Evolutionary conservation across 345 rosid species (phyloP), one percentile per base, ranked within the genome.

Genomic region (Orychophragmus violaceus): DNA sequence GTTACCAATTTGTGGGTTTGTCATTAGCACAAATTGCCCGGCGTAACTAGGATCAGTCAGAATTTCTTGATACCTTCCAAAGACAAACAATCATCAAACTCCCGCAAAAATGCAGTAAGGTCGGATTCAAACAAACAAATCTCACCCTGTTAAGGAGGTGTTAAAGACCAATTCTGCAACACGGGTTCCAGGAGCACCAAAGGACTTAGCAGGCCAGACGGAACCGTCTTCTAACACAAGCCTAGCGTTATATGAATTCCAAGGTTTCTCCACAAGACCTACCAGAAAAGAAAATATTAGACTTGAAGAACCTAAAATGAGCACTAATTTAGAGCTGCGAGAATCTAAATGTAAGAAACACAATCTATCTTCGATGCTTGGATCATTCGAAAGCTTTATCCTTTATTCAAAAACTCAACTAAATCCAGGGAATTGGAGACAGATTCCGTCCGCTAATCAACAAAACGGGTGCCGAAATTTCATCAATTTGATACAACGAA

Each of bases 1-100:
- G 75, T 95, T 91, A 76, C 99, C 98, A 66, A 71, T 95, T 69
- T 89, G 98, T 3, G 98, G 99, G 78, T 87, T 89, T 30, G 99
- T 95, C 99, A 89, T 95, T 67, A 95, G 63, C 68, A 91, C 99
- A 84, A 91, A 95, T 77, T 95, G 98, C 3, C 96, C 96, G 0
- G 95, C 95, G 62, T 91, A 91, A 77, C 99, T 95, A 33, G 98
- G 99, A 71, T 91, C 99, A 9, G 96, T 91, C 1, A 95, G 87
- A 75, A 95, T 95, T 77, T 95, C 99, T 78, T 91, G 99, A 82
- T 95, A 95, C 80, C 96, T 95, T 80, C 19, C 14, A 23, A 59
- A 42, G 35, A 41, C 12, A 41, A 77, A n/a, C 12, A 23, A 49
- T n/a, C 53, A 36, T 22, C 29, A 52, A 64, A 51, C 58, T 24